Base-by-base conservation (phyloP, 768 basidiomycete species). In the Termitomyces sp. region DNA sequence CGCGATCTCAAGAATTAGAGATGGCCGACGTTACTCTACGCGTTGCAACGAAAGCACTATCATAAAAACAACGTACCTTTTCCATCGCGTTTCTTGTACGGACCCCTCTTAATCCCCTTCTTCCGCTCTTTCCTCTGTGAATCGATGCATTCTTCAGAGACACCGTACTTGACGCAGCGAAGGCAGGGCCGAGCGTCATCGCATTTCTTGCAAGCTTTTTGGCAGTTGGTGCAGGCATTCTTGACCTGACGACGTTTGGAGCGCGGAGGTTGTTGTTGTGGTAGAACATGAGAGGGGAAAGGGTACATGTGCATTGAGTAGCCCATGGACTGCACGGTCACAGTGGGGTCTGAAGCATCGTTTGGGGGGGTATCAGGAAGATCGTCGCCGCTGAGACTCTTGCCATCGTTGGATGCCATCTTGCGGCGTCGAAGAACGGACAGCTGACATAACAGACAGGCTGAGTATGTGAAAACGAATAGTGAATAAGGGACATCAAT, bases 51-150 rank as follows among this genome's bases (percentile, higher is more conserved):
- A 66, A 64, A 55, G 57, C 37, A 57, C 60, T 29, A 52, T 32
- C 47, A 53, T 59, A 73, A 68, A 66, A 56, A 65, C 71, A 64
- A 74, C 86, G 75, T 71, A 91, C 90, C 84, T 83, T 88, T 91
- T 83, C 85, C 86, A 89, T 91, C 90, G 86, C 89, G 90, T 86
- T 92, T 93, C 91, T 92, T 92, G 88, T 93, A 93, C 74, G 91
- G 91, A 49, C 91, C 91, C 70, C 91, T 78, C 79, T 92, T 93
- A 67, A 91, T 82, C 66, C 91, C 91, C 72, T 91, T 92, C 74
- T 91, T 92, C 69, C 94, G 84, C 76, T 96, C 94, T 79, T 96
- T 96, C 72, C 94, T 83, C 73, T 91, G 87, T 36, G 94, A 94
- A 77, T 95, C 91, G 65, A 92, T 79, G 71, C 95, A 97, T 70